A percentile compares a stretch with the other conserved stretches of the same genome.
Evolutionary conservation across 1,284 basidiomycete genomes (phyloP).

Genomic region (Rhizopogon hawkerae): DNA sequence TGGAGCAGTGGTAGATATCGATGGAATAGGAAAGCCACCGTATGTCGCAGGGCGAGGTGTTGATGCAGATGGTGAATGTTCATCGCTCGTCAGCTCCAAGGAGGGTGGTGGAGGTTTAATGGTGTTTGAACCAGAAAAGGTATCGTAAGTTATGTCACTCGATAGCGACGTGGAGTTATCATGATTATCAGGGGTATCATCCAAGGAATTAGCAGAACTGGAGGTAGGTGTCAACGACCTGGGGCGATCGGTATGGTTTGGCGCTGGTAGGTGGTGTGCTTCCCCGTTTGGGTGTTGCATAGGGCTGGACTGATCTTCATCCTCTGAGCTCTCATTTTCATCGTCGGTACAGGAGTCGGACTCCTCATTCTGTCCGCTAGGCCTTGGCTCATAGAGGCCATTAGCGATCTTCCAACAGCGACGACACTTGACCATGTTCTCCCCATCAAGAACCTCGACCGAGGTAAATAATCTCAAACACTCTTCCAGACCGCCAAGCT

Average conservation of each 20-base stretch:
- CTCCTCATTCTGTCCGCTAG: conserved; percentile 26
- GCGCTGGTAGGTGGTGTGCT: background rate
- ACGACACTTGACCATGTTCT: conserved; percentile 89
- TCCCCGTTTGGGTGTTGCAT: background rate
- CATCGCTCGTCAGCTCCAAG: conserved; percentile 24
- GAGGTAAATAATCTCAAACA: conserved; percentile 81
- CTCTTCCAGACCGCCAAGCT: conserved; percentile 46
- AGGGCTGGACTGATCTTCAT: conserved; percentile 4
- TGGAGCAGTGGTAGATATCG: conserved; percentile 44
- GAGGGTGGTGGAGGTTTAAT: conserved; percentile 21
- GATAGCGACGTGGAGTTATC: conserved; percentile 20
- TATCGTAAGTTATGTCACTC: conserved; percentile 22
- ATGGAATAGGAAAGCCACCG: conserved; percentile 39
- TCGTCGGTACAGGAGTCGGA: conserved; percentile 27
- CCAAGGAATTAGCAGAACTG: conserved; percentile 5
- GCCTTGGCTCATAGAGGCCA: conserved; percentile 39
- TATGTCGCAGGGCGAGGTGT: conserved; percentile 17
- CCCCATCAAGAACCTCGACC: conserved; percentile 86
- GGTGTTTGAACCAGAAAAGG: conserved; percentile 5
- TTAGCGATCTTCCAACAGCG: conserved; percentile 87
- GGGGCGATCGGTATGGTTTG: background rate
- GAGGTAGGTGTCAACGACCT: background rate
- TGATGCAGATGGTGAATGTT: conserved; percentile 2
- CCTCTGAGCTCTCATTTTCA: conserved; percentile 17
- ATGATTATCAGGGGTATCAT: conserved; percentile 18